Conservation (phyloP, 2,329 filamentous ascomycete genomes). For the Phialophora verrucosa region DNA sequence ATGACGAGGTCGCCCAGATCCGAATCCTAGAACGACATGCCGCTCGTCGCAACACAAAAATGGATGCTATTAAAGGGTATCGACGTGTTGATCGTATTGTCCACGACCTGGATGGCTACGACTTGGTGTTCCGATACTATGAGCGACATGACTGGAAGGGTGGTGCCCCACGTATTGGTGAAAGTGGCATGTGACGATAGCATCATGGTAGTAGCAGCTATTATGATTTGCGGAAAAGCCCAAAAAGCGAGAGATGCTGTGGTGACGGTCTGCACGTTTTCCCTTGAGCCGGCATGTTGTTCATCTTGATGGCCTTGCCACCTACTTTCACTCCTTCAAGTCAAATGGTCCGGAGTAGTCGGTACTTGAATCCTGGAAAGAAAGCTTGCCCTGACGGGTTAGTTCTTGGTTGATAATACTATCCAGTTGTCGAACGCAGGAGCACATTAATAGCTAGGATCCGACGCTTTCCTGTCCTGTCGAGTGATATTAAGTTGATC, state of each 20-base stretch:
- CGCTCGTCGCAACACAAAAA: slow-evolving; percentile 56
- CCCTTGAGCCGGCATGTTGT: background rate
- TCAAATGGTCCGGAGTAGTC: background rate
- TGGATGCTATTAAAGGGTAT: slow-evolving; percentile 85
- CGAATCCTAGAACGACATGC: slow-evolving; percentile 53
- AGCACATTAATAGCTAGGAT: background rate
- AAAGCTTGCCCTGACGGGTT: background rate
- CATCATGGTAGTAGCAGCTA: background rate
- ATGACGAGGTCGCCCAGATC: slow-evolving; percentile 44
- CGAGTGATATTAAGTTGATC: background rate
- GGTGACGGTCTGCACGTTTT: background rate
- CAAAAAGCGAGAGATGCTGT: background rate
- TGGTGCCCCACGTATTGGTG: slow-evolving; percentile 66
- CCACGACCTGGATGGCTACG: slow-evolving; percentile 96
- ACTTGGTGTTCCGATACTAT: slow-evolving; percentile 95
- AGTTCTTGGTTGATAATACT: background rate
- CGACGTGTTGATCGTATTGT: slow-evolving; percentile 91
- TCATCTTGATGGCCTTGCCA: background rate
- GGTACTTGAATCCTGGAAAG: background rate
- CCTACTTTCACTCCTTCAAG: background rate
- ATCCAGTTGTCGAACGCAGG: background rate
- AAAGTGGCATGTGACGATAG: slow-evolving; percentile 41
- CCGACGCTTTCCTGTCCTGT: background rate
- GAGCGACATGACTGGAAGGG: slow-evolving; percentile 83
- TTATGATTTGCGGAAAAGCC: background rate